Evolutionary conservation across 2,329 filamentous ascomycete genomes (phyloP).

Genomic region (Neopestalotiopsis clavispora): DNA sequence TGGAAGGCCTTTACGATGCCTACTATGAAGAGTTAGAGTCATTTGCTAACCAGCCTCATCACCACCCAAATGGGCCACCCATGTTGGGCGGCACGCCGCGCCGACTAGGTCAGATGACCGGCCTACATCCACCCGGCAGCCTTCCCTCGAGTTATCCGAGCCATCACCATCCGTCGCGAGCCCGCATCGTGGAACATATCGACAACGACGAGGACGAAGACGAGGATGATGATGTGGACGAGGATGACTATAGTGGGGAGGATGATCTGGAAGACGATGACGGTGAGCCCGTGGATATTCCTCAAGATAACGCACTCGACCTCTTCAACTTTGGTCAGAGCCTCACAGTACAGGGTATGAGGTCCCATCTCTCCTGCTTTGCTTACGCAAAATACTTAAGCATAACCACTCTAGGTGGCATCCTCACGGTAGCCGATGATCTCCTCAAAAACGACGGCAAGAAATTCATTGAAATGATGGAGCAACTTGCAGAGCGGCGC

Average conservation of each 20-base stretch:
- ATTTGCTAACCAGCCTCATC: slow-evolving; percentile 79
- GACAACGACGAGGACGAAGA: slow-evolving; percentile 61
- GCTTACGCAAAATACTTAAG: slow-evolving; percentile 27
- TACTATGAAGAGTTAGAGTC: slow-evolving; percentile 98
- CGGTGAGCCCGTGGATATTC: slow-evolving; percentile 52
- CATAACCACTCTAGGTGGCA: slow-evolving; percentile 74
- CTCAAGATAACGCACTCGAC: slow-evolving; percentile 74
- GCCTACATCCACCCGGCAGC: slow-evolving; percentile 62
- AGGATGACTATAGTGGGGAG: slow-evolving; percentile 52
- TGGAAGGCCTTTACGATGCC: slow-evolving; percentile 96
- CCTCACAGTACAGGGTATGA: slow-evolving; percentile 84
- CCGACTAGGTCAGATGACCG: slow-evolving; percentile 61
- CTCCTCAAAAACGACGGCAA: slow-evolving; percentile 98
- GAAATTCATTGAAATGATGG: slow-evolving; percentile 99
- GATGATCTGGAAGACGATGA: slow-evolving; percentile 52
- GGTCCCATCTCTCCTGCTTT: slow-evolving; percentile 21
- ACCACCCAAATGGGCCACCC: slow-evolving; percentile 72
- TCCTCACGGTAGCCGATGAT: slow-evolving; percentile 98
- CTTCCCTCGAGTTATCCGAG: slow-evolving; percentile 62
- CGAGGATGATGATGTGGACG: slow-evolving; percentile 53
- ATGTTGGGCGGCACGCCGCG: slow-evolving; percentile 71
- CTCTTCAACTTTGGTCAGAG: slow-evolving; percentile 99
- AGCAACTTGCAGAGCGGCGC: slow-evolving; percentile 93
- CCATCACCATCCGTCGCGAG: slow-evolving; percentile 75
- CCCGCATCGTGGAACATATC: slow-evolving; percentile 73